These are phyloP conservation scores for Camellia sinensis DNA, from an alignment of 148 eudicot species.

Conservation along the genomic window DNA sequence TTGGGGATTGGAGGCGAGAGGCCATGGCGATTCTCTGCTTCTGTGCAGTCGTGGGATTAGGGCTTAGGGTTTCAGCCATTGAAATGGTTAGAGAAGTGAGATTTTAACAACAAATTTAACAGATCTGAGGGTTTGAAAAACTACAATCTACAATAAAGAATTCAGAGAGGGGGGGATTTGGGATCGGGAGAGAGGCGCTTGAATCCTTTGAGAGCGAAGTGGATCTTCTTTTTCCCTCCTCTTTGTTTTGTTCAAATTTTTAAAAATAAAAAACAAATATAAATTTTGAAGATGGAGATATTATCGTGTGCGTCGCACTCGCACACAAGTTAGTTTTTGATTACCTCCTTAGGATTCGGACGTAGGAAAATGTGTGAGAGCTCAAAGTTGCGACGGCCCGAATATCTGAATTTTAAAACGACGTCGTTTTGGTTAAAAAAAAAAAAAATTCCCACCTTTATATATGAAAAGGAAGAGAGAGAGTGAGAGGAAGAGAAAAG, in stretches of 20 bases:
- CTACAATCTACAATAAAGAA: not conserved
- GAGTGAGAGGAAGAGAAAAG: too few relatives aligned
- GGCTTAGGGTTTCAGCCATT: slow-evolving; percentile 75
- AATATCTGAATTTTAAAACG: too few relatives aligned
- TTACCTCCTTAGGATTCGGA: too few relatives aligned
- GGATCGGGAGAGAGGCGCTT: not conserved
- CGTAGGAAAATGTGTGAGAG: too few relatives aligned
- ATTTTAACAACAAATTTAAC: not conserved
- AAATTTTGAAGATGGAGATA: too few relatives aligned
- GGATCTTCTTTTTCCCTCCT: slow-evolving; percentile 9
- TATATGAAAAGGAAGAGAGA: too few relatives aligned
- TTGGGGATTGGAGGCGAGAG: slow-evolving; percentile 58
- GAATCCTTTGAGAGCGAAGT: not conserved
- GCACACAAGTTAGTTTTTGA: too few relatives aligned
- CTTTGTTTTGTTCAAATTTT: not conserved
- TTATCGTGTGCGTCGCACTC: too few relatives aligned
- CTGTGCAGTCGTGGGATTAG: slow-evolving; percentile 23
- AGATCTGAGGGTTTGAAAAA: not conserved
- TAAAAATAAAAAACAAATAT: too few relatives aligned
- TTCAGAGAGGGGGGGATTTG: not conserved
- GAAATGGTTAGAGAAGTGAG: not conserved
- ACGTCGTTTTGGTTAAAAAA: too few relatives aligned
- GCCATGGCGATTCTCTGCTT: slow-evolving; percentile 29
- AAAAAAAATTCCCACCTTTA: too few relatives aligned
- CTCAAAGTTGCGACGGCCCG: too few relatives aligned